Conservation (phyloP, 306 rosid genomes). For the Fagus sylvatica region DNA sequence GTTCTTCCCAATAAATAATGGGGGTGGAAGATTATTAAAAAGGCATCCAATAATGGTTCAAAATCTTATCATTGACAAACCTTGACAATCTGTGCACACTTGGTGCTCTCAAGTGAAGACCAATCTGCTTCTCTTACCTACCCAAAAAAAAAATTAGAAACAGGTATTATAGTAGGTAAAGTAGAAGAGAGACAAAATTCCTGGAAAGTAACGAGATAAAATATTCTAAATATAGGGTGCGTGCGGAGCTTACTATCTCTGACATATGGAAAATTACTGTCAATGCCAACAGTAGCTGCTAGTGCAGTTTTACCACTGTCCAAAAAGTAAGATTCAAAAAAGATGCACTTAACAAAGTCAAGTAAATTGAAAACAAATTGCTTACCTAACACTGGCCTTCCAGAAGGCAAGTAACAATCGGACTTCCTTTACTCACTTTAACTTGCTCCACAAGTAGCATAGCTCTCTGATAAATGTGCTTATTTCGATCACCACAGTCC, state of each 20-base stretch:
- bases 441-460: slow-evolving; percentile 92
- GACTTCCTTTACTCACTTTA: slow-evolving; percentile 93
- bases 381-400: slow-evolving; percentile 97
- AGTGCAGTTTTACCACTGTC: slow-evolving; percentile 93
- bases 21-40: slow-evolving; percentile 3
- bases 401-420: slow-evolving; percentile 88
- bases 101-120: slow-evolving; percentile 89
- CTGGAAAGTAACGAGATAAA: slow-evolving; percentile 9
- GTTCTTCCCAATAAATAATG: background rate
- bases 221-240: slow-evolving; percentile 11
- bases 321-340: slow-evolving; percentile 41
- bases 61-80: slow-evolving; percentile 46
- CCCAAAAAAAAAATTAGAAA: slow-evolving; percentile 22
- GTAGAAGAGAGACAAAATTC: slow-evolving; percentile 6
- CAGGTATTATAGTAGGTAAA: slow-evolving; percentile 4
- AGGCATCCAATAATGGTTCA: slow-evolving; percentile 23
- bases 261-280: slow-evolving; percentile 95
- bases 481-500: slow-evolving; percentile 84
- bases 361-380: slow-evolving; percentile 8
- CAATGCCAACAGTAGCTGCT: slow-evolving; percentile 94
- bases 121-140: slow-evolving; percentile 92
- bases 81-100: slow-evolving; percentile 92
- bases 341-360: slow-evolving; percentile 22
- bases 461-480: slow-evolving; percentile 79
- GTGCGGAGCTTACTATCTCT: slow-evolving; percentile 78